Base-by-base conservation (phyloP, 768 basidiomycete genomes). In the Suillus alpinus region DNA sequence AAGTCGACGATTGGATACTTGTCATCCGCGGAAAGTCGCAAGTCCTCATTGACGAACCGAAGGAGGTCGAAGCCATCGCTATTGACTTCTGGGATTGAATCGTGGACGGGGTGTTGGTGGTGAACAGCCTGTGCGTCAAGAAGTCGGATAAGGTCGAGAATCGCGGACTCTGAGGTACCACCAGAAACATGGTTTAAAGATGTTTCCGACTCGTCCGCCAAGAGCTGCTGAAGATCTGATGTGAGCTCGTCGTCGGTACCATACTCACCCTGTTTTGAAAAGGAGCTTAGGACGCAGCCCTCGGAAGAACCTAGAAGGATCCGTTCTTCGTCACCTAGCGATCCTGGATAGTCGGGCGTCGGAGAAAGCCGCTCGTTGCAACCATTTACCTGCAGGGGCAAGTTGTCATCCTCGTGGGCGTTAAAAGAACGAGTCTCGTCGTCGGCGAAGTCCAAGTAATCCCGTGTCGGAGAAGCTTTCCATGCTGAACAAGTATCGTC, bases 111-210 rank as follows among this genome's bases (percentile, higher is more conserved):
- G 29, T 50, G 49, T 31, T n/a, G 26, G 47, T 29, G 49, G 16
- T 5, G 2, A n/a, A 31, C 49, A 50, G 6, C 32, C 31, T 50
- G 49, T n/a, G 32, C 31, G 18, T 50, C 49, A 18, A 50, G 49
- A 50, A 50, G 49, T 50, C 49, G 49, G 10, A 50, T 50, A 50
- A 50, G 49, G 31, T 50, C 29, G 32, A 50, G 49, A n/a, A 50
- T 31, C 31, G 49, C 49, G 10, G 49, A 32, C 18, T n/a, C 49
- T 32, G 49, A 50, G 31, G 31, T 50, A 50, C 18, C 49, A 50
- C 29, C 31, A 32, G 31, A 50, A 31, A 50, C 18, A 12, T 12
- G 49, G 31, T 50, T 32, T 6, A 32, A 10, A n/a, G 9, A n/a
- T 50, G 49, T 32, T n/a, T 50, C 49, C 18, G 10, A 50, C 5